Evolutionary conservation across 768 basidiomycete genomes (phyloP).

Genomic region (Candolleomyces aberdarensis): DNA sequence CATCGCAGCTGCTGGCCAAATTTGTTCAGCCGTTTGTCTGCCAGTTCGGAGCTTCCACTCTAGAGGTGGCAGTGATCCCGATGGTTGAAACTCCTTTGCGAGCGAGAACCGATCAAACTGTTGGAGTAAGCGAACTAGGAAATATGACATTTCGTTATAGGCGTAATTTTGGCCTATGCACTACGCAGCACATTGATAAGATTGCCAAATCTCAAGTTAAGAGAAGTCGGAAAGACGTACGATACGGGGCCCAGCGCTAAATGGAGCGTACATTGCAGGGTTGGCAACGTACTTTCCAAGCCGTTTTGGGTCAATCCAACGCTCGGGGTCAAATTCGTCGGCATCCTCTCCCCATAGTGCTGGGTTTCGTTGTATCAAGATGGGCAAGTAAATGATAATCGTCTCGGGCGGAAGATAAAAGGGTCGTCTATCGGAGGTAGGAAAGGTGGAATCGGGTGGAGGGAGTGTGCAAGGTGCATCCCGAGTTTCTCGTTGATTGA

Average conservation of each 20-base stretch:
- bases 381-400: constrained; percentile 54
- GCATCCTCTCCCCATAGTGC: constrained; percentile 75
- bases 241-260: constrained; percentile 67
- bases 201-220: background rate
- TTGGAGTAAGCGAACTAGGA: constrained; percentile 66
- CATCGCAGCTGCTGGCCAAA: constrained; percentile 62
- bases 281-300: constrained; percentile 49
- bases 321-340: constrained; percentile 72
- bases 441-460: constrained; percentile 46
- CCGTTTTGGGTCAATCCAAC: constrained; percentile 67
- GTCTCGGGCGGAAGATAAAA: constrained; percentile 60
- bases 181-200: constrained; percentile 28
- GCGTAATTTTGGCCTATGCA: constrained; percentile 75
- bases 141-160: constrained; percentile 72
- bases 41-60: constrained; percentile 52
- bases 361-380: constrained; percentile 65
- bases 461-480: constrained; percentile 48
- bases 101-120: constrained; percentile 58
- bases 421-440: constrained; percentile 30
- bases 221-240: constrained; percentile 25
- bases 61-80: constrained; percentile 55
- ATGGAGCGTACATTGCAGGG: constrained; percentile 70
- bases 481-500: constrained; percentile 64
- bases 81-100: constrained; percentile 59
- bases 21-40: constrained; percentile 52